A percentile compares a stretch with the other conserved stretches of the same genome.
Evolutionary conservation across 176 grass and related monocot genomes (phyloP).

Genomic region (Thalia dealbata): DNA sequence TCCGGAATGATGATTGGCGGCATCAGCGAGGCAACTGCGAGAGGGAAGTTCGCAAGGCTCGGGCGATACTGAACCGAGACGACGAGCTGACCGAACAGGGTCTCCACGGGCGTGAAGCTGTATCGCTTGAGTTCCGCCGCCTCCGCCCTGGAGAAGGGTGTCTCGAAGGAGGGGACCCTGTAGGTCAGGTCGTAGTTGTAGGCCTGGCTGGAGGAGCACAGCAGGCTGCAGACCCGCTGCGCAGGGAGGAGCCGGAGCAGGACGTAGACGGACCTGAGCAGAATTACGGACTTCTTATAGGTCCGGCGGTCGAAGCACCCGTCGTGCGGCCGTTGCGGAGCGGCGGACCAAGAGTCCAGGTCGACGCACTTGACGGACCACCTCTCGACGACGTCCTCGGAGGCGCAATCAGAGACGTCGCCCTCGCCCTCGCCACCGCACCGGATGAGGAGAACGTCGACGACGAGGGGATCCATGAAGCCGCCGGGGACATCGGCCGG

Average conservation of each 20-base stretch:
- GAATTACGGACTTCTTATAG: constrained; percentile 41
- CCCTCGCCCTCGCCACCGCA: no score
- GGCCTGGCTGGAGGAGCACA: constrained; percentile 52
- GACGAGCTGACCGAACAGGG: constrained; percentile 54
- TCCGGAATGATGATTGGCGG: constrained; percentile 59
- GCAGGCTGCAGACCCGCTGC: constrained; percentile 59
- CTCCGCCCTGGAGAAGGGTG: constrained; percentile 59
- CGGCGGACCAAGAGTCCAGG: not conserved
- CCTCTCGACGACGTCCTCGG: constrained; percentile 13
- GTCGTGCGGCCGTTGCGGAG: not conserved
- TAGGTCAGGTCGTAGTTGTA: constrained; percentile 87
- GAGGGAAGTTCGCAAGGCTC: constrained; percentile 51
- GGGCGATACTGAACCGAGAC: constrained; percentile 69
- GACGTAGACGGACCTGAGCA: constrained; percentile 59
- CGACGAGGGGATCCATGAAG: constrained; percentile 4
- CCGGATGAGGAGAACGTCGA: constrained; percentile 23
- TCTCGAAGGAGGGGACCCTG: constrained; percentile 46
- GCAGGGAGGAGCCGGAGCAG: constrained; percentile 60
- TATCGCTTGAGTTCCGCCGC: constrained; percentile 42
- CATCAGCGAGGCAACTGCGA: constrained; percentile 58
- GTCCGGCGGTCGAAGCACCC: constrained; percentile 1
- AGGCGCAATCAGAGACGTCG: not conserved
- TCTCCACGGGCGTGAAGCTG: constrained; percentile 61
- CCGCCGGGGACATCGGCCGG: not conserved
- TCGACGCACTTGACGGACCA: constrained; percentile 16